phyloP scores from a whole-genome alignment of 192 early-diverging fungal species.

The Gigaspora rosea region DNA sequence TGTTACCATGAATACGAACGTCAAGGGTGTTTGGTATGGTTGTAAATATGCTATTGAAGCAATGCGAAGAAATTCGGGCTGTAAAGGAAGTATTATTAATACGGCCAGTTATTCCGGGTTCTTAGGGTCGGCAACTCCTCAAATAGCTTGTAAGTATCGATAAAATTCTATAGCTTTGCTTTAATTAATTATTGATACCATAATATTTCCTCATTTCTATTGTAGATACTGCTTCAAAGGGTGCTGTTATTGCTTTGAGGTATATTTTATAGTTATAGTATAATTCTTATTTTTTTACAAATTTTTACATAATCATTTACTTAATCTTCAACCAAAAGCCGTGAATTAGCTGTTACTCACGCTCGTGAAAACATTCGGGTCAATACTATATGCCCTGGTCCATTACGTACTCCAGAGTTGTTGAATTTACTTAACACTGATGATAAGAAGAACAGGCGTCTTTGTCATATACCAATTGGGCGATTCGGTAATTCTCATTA shows the following conservation, averaged over 20 bases:
- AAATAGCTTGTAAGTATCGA: conserved; percentile 68
- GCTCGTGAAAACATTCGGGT: conserved; percentile 86
- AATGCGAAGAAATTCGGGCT: conserved; percentile 45
- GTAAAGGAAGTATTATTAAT: conserved; percentile 80
- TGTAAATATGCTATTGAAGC: conserved; percentile 81
- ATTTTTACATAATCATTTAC: background rate
- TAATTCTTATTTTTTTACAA: no score
- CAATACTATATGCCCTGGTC: conserved; percentile 83
- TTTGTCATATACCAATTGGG: conserved; percentile 82
- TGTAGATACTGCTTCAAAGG: conserved; percentile 82
- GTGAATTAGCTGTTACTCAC: conserved; percentile 81
- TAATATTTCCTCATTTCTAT: no score
- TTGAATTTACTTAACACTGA: conserved; percentile 84
- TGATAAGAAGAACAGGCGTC: conserved; percentile 78
- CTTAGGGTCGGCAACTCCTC: conserved; percentile 80
- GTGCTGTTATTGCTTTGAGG: conserved; percentile 84
- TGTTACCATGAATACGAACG: conserved; percentile 77
- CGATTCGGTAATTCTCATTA: conserved; percentile 63
- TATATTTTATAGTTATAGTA: background rate
- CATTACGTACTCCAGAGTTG: conserved; percentile 73
- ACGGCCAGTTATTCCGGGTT: conserved; percentile 80
- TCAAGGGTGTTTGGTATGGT: conserved; percentile 89
- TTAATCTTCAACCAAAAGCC: conserved; percentile 37
- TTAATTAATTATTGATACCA: background rate
- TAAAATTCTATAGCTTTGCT: background rate